Evolutionary conservation across 805 yeast species (phyloP), one percentile per base, ranked within the genome.

Genomic region (Lachancea sp.): DNA sequence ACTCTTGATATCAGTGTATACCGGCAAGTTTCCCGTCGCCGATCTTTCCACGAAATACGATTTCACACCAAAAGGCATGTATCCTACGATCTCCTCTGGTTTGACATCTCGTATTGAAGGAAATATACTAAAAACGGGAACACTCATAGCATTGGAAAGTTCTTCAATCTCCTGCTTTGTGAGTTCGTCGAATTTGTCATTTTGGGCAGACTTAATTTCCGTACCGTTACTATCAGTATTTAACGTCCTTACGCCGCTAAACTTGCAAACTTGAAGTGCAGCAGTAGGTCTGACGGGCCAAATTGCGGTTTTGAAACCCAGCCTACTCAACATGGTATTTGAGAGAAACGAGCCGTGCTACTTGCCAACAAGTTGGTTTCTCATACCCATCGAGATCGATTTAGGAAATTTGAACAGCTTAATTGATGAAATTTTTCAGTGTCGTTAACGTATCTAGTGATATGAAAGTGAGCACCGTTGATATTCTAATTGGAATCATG

Each of bases 1-100:
- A 19, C 49, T 45, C 56, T 78, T 84, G 46, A 70, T 61, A 46
- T 83, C 86, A 39, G 74, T 69, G 64, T 87, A 87, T 1, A 87
- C 83, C n/a, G 96, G 96, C 56, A 88, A 68, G 56, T 82, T 78
- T 4, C 90, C 87, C 34, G 65, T 69, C 12, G 71, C 62, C 6
- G 85, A 70, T 58, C 82, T 77, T 31, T 52, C 55, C 9, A 68
- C 49, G 41, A 49, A 59, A 48, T 68, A 68, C 2, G 54, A 51
- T 3, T 55, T 56, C 33, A 51, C 51, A 6, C 60, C 64, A 41
- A 58, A 58, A 12, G 49, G 12, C 29, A 30, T 42, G 8, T 36
- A 34, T 9, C 50, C 57, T 2, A 61, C 47, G 13, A 62, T 40
- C 12, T 66, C 69, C 20, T 50, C 45, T 2, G 58, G 48, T 5